Base-by-base conservation (phyloP, 2,329 filamentous ascomycete genomes). In the Gyromitra esculenta region DNA sequence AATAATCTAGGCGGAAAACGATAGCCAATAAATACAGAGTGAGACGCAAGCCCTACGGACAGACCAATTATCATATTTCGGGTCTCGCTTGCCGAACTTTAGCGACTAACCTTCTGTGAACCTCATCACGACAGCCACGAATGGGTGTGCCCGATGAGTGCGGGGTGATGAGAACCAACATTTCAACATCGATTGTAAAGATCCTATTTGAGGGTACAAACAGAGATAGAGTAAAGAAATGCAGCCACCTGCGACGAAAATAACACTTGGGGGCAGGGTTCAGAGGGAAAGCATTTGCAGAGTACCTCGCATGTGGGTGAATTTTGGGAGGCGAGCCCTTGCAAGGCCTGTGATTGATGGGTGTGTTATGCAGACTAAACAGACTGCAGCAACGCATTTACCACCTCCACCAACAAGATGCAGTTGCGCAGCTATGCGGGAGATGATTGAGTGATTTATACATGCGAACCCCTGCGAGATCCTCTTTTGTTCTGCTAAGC, bases 381-480 rank as follows among this genome's bases (percentile, higher is more conserved):
- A 52, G 37, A 13, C 37, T 68, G 65, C 65, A 60, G 57, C 15
- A 65, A 37, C 75, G 72, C 75, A 77, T 66, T 70, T 65, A 77
- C 75, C 75, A 76, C 50, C 73, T 37, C 45, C 35, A 48, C 74
- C 69, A 72, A 76, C 74, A 31, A 64, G 48, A 57, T 60, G 31
- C 43, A 18, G 64, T 52, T 39, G 35, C 15, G 56, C 56, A 35
- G 41, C 31, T 52, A 63, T 67, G 70, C 72, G 72, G 72, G 72
- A 75, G 65, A 75, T 68, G 72, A 52, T 65, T 74, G 64, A 75
- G 75, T 45, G 59, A 70, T 75, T 77, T 77, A 68, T 70, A 65
- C 43, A 62, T 70, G 41, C 31, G 48, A 52, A 70, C 57, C 65
- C 72, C 62, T 73, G 75, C 43, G 15, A 39, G 41, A 68, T 62